phyloP scores from a whole-genome alignment of 2,329 filamentous ascomycete genomes.

The Trichoderma sp. region DNA sequence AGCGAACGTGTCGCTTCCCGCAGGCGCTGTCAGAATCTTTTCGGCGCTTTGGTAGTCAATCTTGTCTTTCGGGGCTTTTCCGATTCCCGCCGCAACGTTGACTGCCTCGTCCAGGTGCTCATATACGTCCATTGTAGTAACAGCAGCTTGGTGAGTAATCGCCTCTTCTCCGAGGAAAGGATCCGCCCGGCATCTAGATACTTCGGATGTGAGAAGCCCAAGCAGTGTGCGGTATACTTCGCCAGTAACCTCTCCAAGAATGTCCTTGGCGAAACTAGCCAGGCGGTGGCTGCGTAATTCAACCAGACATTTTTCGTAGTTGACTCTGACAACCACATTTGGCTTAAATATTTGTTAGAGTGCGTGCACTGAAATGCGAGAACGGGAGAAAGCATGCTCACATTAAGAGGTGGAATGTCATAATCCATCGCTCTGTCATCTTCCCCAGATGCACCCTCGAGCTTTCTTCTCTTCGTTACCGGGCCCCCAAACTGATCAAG shows the following conservation, averaged over 20 bases:
- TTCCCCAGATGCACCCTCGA: constrained; percentile 51
- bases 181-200: constrained; percentile 68
- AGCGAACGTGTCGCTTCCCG: constrained; percentile 42
- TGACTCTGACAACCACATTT: constrained; percentile 75
- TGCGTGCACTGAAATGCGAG: neutral
- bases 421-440: constrained; percentile 38
- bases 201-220: constrained; percentile 68
- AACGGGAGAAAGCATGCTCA: constrained; percentile 35
- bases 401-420: constrained; percentile 56
- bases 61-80: constrained; percentile 54
- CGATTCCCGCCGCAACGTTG: constrained; percentile 61
- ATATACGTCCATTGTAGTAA: constrained; percentile 61
- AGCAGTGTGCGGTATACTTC: constrained; percentile 78
- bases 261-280: constrained; percentile 70
- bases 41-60: constrained; percentile 54
- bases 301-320: constrained; percentile 82
- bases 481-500: constrained; percentile 49
- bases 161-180: constrained; percentile 45
- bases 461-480: constrained; percentile 57
- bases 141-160: constrained; percentile 40
- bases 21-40: constrained; percentile 49
- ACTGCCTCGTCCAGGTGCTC: constrained; percentile 57
- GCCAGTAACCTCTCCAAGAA: constrained; percentile 73
- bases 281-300: constrained; percentile 80
- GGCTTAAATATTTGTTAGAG: constrained; percentile 54